Evolutionary conservation across 352 stramenopile genomes (phyloP).

Genomic region (Phytopythium cucurbitacearum): DNA sequence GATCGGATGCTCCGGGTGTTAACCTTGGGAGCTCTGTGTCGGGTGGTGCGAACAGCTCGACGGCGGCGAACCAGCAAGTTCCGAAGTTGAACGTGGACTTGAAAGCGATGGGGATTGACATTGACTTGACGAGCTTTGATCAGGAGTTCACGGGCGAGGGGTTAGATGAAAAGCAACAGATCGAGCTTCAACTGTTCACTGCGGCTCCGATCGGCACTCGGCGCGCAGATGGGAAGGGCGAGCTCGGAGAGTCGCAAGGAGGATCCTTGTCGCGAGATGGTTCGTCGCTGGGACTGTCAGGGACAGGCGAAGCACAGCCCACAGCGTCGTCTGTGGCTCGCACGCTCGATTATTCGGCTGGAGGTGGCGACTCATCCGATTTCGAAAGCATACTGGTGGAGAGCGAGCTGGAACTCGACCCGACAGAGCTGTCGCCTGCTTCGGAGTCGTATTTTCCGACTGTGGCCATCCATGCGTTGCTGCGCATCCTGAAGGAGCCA

Average conservation of each 20-base stretch:
- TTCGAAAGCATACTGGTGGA: conserved; percentile 69
- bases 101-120: conserved; percentile 47
- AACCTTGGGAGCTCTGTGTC: not conserved
- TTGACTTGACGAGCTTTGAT: conserved; percentile 53
- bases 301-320: too few relatives aligned
- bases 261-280: conserved; percentile 3
- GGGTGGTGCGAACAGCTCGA: not conserved
- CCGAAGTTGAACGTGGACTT: conserved; percentile 56
- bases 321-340: conserved; percentile 12
- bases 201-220: conserved; percentile 82
- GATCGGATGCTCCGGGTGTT: conserved; percentile 8
- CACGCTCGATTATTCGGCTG: not conserved
- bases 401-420: conserved; percentile 58
- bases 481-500: conserved; percentile 95
- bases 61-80: conserved; percentile 27
- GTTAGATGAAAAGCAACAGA: conserved; percentile 85
- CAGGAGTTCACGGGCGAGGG: conserved; percentile 49
- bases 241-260: conserved; percentile 1
- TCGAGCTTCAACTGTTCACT: conserved; percentile 83
- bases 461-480: conserved; percentile 95
- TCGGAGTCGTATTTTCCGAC: conserved; percentile 97
- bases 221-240: conserved; percentile 29
- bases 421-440: conserved; percentile 59
- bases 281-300: not conserved
- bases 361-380: conserved; percentile 42